Evolutionary conservation across 148 eudicot species (phyloP), one percentile per base, ranked within the genome.

Genomic region (Fagopyrum homotropicum): DNA sequence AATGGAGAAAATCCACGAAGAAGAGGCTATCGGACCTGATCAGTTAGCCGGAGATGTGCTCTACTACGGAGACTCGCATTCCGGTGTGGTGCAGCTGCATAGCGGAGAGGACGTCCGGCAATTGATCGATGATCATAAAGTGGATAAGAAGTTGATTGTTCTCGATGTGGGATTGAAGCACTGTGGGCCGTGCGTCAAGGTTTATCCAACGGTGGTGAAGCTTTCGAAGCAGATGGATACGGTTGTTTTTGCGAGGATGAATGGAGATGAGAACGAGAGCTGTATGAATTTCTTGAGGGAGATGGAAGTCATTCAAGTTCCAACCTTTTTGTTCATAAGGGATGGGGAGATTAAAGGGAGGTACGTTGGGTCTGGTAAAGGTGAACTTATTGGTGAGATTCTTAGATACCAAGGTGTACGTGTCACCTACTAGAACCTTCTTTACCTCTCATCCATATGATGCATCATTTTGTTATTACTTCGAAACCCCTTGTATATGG

Each of bases 161-260:
- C 82, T 95, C 0, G 98, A 95, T 16, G 97, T 95, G 5, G 98
- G 98, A 40, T 78, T 95, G 19, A 92, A 92, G 85, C 93, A 95
- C 16, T 95, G 99, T 29, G 99, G 99, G 4, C 97, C 99, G 6
- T 95, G 99, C 59, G 99, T 95, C 11, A 95, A 90, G 90, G 97
- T 95, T 4, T 95, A 95, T 69, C 97, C 98, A 0, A 95, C 98
- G 74, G 98, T 95, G 76, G 7, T 95, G 0, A 95, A 90, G 89
- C 80, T 95, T 78, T 95, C 98, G 2, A 85, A 78, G 75, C 91
- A 88, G 47, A 95, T 95, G 98, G 69, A 66, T 4, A 86, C 83
- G 1, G 96, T 86, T 57, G 95, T 85, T 4, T 95, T 95, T 52
- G 98, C 97, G 0, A 79, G 97, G 74, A 95, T 95, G 98, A 92